Evolutionary conservation across 352 stramenopile genomes (phyloP).

Genomic region (Vaucheria bursata): DNA sequence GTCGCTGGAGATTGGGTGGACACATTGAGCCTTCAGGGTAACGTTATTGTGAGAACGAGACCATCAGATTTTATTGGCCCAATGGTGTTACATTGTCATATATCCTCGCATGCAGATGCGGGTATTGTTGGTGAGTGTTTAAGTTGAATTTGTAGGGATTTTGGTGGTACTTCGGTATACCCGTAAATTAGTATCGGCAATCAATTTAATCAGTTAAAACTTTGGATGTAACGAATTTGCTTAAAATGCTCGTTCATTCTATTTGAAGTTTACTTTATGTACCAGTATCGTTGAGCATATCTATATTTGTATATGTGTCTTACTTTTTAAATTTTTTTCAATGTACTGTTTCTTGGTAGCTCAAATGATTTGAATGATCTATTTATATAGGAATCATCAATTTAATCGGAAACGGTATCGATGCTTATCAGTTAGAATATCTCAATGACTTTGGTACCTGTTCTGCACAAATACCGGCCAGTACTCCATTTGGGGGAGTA

Average conservation of each 20-base stretch:
- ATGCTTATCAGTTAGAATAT: background rate
- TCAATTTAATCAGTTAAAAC: too few species aligned
- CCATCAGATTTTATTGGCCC: background rate
- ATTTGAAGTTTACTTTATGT: too few species aligned
- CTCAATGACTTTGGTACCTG: background rate
- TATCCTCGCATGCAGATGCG: background rate
- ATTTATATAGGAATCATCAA: background rate
- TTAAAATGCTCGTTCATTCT: too few species aligned
- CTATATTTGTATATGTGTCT: too few species aligned
- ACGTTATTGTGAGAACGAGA: background rate
- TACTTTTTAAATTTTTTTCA: too few species aligned
- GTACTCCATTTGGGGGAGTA: background rate
- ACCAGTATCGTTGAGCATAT: too few species aligned
- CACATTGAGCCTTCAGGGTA: background rate
- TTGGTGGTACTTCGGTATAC: too few species aligned
- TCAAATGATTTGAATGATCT: too few species aligned
- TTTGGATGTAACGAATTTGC: too few species aligned
- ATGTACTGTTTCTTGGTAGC: too few species aligned
- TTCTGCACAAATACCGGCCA: background rate
- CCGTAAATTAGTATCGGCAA: too few species aligned
- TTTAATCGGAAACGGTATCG: background rate
- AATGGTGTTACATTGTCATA: slow-evolving; percentile 2
- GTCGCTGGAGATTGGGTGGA: background rate
- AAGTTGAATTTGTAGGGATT: too few species aligned
- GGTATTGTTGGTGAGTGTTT: background rate